These are phyloP conservation scores for Pseudofabraea citricarpa DNA, from an alignment of 2,329 filamentous ascomycete species.

Conservation along the genomic window DNA sequence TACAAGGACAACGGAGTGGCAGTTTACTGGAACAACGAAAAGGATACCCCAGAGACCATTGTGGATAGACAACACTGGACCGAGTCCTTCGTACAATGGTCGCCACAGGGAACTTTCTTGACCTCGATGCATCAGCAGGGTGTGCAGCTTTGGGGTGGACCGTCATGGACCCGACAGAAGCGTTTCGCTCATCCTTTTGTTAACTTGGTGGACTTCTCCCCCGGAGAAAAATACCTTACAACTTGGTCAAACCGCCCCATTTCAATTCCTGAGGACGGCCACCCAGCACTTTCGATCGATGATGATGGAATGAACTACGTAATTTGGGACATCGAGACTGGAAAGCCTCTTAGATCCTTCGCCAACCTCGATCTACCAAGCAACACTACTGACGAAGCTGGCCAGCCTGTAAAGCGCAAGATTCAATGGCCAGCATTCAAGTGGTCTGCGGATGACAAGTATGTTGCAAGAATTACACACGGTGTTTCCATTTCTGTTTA, in stretches of 20 bases:
- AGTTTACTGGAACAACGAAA: slow-evolving; percentile 98
- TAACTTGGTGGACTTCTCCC: slow-evolving; percentile 95
- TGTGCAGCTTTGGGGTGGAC: slow-evolving; percentile 94
- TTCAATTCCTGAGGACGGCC: slow-evolving; percentile 80
- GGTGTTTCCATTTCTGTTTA: slow-evolving; percentile 88
- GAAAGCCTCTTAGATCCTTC: slow-evolving; percentile 87
- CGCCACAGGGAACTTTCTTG: slow-evolving; percentile 87
- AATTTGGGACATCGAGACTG: slow-evolving; percentile 93
- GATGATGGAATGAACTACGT: slow-evolving; percentile 99
- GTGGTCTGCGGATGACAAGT: slow-evolving; percentile 97
- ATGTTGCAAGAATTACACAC: slow-evolving; percentile 86
- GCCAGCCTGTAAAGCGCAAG: slow-evolving; percentile 76
- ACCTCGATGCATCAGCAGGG: slow-evolving; percentile 94
- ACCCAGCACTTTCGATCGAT: slow-evolving; percentile 78
- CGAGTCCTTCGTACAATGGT: slow-evolving; percentile 97
- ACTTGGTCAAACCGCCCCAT: slow-evolving; percentile 97
- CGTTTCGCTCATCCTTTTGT: slow-evolving; percentile 94
- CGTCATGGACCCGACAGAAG: slow-evolving; percentile 83
- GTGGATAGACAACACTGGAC: slow-evolving; percentile 97
- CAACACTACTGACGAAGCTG: slow-evolving; percentile 53
- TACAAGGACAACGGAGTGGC: slow-evolving; percentile 88
- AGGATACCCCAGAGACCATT: slow-evolving; percentile 78
- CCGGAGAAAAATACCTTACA: slow-evolving; percentile 84
- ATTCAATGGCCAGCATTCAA: slow-evolving; percentile 99
- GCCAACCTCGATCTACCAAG: slow-evolving; percentile 78